Conservation (phyloP, 495 filamentous ascomycete species). For the Xylaria venustula region DNA sequence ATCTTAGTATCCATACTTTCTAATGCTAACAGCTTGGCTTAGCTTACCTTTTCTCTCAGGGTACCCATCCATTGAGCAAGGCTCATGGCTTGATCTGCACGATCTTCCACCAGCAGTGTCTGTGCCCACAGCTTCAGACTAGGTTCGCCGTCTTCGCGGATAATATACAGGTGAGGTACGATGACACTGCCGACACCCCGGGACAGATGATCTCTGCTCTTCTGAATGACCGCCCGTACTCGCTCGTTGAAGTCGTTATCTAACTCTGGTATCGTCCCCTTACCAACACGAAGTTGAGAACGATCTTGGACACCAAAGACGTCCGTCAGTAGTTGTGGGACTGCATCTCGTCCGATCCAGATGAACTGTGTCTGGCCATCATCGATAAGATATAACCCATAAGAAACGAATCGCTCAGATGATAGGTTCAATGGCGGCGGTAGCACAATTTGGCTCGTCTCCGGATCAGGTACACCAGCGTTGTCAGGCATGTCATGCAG, state of each 20-base stretch:
- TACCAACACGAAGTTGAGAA: slow-evolving; percentile 83
- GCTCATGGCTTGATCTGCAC: slow-evolving; percentile 90
- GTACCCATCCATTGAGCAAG: slow-evolving; percentile 89
- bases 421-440: slow-evolving; percentile 85
- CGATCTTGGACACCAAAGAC: slow-evolving; percentile 85
- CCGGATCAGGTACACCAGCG: slow-evolving; percentile 78
- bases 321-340: slow-evolving; percentile 82
- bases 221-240: slow-evolving; percentile 82
- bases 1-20: slow-evolving; percentile 12
- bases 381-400: slow-evolving; percentile 96
- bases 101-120: slow-evolving; percentile 92
- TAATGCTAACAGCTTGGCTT: slow-evolving; percentile 17
- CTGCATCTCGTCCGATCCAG: slow-evolving; percentile 91
- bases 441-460: slow-evolving; percentile 83
- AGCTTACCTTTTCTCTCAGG: slow-evolving; percentile 92
- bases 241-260: slow-evolving; percentile 97
- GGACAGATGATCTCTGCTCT: slow-evolving; percentile 81
- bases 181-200: slow-evolving; percentile 88
- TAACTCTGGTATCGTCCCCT: slow-evolving; percentile 77
- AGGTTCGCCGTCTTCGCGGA: slow-evolving; percentile 94
- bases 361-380: slow-evolving; percentile 97
- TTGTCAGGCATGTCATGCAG: slow-evolving; percentile 98
- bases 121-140: slow-evolving; percentile 94
- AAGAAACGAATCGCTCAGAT: slow-evolving; percentile 81
- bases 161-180: slow-evolving; percentile 87